Percentiles rank a stretch among this genome's conserved stretches.
These are phyloP conservation scores for Leishmania guyanensis DNA, from an alignment of 208 protist genomes.

Conservation along the genomic window DNA sequence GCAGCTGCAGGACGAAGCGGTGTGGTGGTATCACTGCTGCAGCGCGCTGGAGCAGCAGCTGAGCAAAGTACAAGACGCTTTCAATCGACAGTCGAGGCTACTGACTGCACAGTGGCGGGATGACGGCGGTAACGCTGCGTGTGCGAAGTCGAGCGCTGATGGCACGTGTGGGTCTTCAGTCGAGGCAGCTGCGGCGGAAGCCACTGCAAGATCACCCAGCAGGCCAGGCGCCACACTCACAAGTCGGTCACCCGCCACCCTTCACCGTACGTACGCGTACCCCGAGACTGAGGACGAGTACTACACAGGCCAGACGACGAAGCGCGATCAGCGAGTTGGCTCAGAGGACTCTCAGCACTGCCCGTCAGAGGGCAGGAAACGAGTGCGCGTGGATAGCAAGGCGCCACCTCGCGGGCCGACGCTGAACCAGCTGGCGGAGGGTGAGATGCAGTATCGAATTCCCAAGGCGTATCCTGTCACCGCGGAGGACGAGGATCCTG, in stretches of 20 bases:
- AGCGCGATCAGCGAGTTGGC: not conserved
- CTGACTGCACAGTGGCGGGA: slow-evolving; percentile 26
- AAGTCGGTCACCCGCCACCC: slow-evolving; percentile 28
- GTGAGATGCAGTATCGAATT: not conserved
- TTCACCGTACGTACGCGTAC: slow-evolving; percentile 4
- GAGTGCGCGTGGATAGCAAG: not conserved
- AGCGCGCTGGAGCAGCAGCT: slow-evolving; percentile 24
- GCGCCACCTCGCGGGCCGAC: not conserved
- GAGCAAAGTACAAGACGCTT: slow-evolving; percentile 5
- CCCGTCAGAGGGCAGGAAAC: slow-evolving; percentile 7
- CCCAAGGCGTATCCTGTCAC: not conserved
- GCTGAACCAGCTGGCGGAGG: not conserved
- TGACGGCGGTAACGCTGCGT: not conserved
- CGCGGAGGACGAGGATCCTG: not conserved
- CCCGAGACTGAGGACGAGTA: not conserved
- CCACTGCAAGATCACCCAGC: slow-evolving; percentile 1
- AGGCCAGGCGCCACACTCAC: not conserved
- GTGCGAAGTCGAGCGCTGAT: not conserved
- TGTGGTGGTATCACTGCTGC: slow-evolving; percentile 38
- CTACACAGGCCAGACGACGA: not conserved
- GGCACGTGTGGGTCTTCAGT: not conserved
- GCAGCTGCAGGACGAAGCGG: slow-evolving; percentile 39
- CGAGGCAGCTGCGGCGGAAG: not conserved
- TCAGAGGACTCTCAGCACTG: slow-evolving; percentile 3
- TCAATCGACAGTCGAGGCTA: slow-evolving; percentile 24